phyloP scores from a whole-genome alignment of 129 eudicot species.

The Kitagawia praeruptora region DNA sequence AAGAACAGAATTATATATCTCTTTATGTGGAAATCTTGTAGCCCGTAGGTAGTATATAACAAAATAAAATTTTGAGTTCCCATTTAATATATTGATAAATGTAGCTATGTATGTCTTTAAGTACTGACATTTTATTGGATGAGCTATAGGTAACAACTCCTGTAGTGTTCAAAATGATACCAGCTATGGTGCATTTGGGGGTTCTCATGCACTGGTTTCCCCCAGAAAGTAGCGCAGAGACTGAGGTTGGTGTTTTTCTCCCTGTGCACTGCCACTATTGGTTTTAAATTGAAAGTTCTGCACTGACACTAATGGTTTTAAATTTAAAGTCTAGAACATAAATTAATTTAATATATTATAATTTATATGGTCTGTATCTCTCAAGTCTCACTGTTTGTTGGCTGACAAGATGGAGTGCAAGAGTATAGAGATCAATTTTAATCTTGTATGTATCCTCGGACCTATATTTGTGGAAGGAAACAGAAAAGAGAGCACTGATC shows the following conservation, averaged over 20 bases:
- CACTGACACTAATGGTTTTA: background rate
- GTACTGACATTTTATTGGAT: slow-evolving; percentile 5
- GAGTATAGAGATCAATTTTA: background rate
- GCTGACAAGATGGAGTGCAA: background rate
- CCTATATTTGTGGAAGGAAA: background rate
- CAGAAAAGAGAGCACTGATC: background rate
- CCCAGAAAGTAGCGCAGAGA: slow-evolving; percentile 37
- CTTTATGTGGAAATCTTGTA: background rate
- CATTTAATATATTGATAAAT: background rate
- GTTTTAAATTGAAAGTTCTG: background rate
- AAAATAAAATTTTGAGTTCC: background rate
- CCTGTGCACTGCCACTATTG: background rate
- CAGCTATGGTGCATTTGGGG: slow-evolving; percentile 85
- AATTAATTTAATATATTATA: no score
- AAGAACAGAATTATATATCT: background rate
- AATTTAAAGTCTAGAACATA: background rate
- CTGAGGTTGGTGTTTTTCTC: slow-evolving; percentile 50
- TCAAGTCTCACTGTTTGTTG: background rate
- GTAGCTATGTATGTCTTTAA: background rate
- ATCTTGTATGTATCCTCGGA: background rate
- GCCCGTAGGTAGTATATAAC: background rate
- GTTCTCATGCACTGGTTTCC: slow-evolving; percentile 98
- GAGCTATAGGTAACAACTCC: slow-evolving; percentile 81
- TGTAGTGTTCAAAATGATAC: slow-evolving; percentile 69
- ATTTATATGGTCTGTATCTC: background rate